Evolutionary conservation across 2,329 filamentous ascomycete species (phyloP), one percentile per base, ranked within the genome.

Genomic region (Colletotrichum sp.): DNA sequence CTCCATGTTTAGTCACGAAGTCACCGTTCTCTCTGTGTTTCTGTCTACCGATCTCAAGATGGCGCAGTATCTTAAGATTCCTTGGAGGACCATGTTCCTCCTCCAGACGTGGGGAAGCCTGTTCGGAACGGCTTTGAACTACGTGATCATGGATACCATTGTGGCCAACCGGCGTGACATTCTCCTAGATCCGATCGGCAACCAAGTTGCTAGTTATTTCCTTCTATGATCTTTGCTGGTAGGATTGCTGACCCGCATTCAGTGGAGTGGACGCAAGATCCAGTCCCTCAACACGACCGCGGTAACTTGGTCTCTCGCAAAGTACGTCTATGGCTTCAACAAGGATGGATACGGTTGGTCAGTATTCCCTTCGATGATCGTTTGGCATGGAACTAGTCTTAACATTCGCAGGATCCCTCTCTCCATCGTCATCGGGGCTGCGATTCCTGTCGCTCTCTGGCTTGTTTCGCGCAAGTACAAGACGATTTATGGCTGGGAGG

Each of bases 61-160:
- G 61, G 92, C 90, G 5, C 92, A 94, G 80, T 94, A 94, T 83
- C 94, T 94, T 91, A 91, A 91, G 81, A 90, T 91, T 15, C 92
- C 92, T 0, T 91, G 91, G 33, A 86, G 90, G 18, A 92, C 90
- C 12, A 92, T 93, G 84, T 94, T 94, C 82, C 86, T 89, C 81
- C 86, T 88, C 4, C 92, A 94, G 80, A 81, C 87, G 12, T 70
- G 82, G 4, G 86, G 86, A 4, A 84, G 81, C 31, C 31, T 85
- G 5, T 77, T 87, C 33, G 85, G 85, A 1, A 84, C 84, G 2
- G 75, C 85, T 7, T 79, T 88, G 61, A 87, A 88, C 76, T 88
- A 84, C 69, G 79, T 84, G 29, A 84, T 88, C 79, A 86, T 86
- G 83, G 81, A 81, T 71, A 83, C 80, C 33, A 87, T 89, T 68